Conservation (phyloP, 2,329 filamentous ascomycete genomes). For the Salinomyces thailandicus region DNA sequence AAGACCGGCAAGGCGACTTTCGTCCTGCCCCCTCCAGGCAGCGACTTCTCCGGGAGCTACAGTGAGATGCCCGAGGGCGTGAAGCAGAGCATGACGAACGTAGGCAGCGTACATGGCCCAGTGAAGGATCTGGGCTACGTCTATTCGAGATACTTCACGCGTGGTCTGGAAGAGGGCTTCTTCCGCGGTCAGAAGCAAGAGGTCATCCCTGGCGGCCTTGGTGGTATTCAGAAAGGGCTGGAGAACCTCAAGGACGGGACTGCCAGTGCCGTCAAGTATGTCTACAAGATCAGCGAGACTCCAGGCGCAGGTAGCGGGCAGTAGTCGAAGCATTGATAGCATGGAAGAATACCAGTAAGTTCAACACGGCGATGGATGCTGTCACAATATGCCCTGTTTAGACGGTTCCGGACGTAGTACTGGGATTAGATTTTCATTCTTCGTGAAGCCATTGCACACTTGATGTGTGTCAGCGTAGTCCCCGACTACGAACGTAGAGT, state of each 20-base stretch:
- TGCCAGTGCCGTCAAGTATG: slow-evolving; percentile 55
- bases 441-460: too few relatives aligned
- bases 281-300: slow-evolving; percentile 46
- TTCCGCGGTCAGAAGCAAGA: slow-evolving; percentile 32
- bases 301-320: slow-evolving; percentile 9
- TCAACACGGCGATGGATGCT: too few relatives aligned
- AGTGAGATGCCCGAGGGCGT: slow-evolving; percentile 31
- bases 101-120: slow-evolving; percentile 21
- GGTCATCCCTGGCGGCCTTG: slow-evolving; percentile 45
- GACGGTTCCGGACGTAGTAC: too few relatives aligned
- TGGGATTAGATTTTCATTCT: too few relatives aligned
- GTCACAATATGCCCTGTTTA: too few relatives aligned
- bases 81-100: slow-evolving; percentile 29
- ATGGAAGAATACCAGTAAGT: too few relatives aligned
- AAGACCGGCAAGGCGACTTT: slow-evolving; percentile 24
- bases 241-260: slow-evolving; percentile 48
- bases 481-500: too few relatives aligned
- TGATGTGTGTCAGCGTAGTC: too few relatives aligned
- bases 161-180: slow-evolving; percentile 27
- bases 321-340: neutral
- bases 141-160: slow-evolving; percentile 23
- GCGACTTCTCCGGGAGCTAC: slow-evolving; percentile 29
- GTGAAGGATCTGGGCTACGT: slow-evolving; percentile 28
- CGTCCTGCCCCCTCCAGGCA: slow-evolving; percentile 21
- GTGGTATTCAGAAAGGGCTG: slow-evolving; percentile 44